A percentile compares a stretch with the other conserved stretches of the same genome.
Evolutionary conservation across 2,329 filamentous ascomycete species (phyloP).

Genomic region (Davidsoniella virescens): DNA sequence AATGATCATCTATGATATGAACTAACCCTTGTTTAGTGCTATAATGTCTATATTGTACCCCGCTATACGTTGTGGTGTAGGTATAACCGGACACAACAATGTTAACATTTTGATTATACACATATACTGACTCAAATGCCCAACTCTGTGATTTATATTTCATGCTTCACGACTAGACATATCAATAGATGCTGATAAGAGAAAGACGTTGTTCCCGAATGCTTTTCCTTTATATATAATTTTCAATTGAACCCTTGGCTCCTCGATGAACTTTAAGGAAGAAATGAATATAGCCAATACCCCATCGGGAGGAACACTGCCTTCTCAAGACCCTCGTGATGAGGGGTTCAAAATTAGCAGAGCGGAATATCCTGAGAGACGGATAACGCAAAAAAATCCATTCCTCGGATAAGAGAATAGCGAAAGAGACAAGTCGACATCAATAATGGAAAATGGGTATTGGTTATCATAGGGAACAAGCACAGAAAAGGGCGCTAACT

Average conservation of each 20-base stretch:
- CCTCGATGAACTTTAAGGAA: constrained; percentile 7
- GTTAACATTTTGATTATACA: too few species aligned
- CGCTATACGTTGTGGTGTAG: too few species aligned
- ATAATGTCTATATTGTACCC: too few species aligned
- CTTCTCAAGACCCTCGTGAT: background rate
- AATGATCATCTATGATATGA: too few species aligned
- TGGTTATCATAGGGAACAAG: constrained; percentile 3
- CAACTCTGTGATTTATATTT: background rate
- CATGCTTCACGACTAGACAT: too few species aligned
- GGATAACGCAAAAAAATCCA: background rate
- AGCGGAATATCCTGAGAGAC: background rate
- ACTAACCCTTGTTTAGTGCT: too few species aligned
- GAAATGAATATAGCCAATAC: background rate
- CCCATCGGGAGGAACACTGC: background rate
- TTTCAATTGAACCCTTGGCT: constrained; percentile 6
- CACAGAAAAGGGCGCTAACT: background rate
- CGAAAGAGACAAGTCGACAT: background rate
- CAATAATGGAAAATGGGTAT: background rate
- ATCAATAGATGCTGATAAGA: background rate
- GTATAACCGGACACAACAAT: too few species aligned
- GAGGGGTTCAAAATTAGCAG: background rate
- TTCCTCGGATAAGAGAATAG: background rate
- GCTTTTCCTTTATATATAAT: constrained; percentile 2
- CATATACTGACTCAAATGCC: too few species aligned
- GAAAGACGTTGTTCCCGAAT: constrained; percentile 6